Conservation (phyloP, 75 land plant genomes). For the Chamaecyparis obtusa region DNA sequence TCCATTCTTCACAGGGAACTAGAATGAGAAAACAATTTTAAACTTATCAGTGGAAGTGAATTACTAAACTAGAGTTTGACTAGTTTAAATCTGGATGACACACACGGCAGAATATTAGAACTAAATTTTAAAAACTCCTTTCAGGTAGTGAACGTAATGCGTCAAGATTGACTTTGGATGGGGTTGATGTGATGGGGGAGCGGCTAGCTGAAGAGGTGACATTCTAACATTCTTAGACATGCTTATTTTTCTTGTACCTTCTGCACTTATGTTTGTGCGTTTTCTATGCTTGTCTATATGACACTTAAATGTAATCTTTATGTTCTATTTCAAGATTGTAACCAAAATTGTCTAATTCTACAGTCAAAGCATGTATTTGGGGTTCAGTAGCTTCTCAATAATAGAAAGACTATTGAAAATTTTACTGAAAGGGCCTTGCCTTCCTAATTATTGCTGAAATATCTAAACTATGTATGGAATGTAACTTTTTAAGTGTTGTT, state of each 20-base stretch:
- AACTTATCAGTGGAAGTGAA: background rate
- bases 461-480: background rate
- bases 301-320: background rate
- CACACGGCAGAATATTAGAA: background rate
- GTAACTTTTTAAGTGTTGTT: background rate
- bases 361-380: background rate
- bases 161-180: constrained; percentile 62
- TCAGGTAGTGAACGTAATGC: constrained; percentile 81
- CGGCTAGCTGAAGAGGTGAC: constrained; percentile 83
- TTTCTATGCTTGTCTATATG: background rate
- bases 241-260: background rate
- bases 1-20: background rate
- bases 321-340: constrained; percentile 4
- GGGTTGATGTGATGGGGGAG: constrained; percentile 96
- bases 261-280: background rate
- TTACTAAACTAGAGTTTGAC: constrained; percentile 3
- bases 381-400: background rate
- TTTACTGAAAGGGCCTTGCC: background rate
- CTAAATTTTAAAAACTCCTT: background rate
- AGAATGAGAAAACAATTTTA: background rate
- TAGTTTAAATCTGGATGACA: background rate
- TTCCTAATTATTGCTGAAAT: background rate
- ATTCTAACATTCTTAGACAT: constrained; percentile 7
- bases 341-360: background rate
- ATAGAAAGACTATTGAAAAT: background rate